Evolutionary conservation across 2,329 filamentous ascomycete species (phyloP).

Genomic region (Colletotrichum sojae): DNA sequence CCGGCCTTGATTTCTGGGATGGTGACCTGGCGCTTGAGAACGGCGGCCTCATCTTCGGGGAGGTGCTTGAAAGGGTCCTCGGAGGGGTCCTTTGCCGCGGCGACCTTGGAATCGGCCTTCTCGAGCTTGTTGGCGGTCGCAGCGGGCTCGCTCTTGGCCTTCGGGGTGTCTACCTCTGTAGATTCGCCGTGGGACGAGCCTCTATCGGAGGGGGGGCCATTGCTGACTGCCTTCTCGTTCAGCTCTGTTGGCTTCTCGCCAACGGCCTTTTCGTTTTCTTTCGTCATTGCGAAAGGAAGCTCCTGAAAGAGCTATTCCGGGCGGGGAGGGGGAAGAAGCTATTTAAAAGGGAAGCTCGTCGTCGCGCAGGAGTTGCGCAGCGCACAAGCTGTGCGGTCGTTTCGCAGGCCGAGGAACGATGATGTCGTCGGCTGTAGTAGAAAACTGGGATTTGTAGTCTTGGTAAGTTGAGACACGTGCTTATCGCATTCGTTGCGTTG

Average conservation of each 20-base stretch:
- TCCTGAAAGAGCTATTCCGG: slow-evolving; percentile 20
- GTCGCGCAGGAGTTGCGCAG: slow-evolving; percentile 31
- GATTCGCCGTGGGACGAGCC: slow-evolving; percentile 55
- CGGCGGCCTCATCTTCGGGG: slow-evolving; percentile 73
- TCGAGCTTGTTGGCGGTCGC: slow-evolving; percentile 47
- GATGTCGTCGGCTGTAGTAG: slow-evolving; percentile 9
- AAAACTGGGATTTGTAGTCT: background rate
- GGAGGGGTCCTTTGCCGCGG: slow-evolving; percentile 55
- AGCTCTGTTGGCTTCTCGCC: slow-evolving; percentile 25
- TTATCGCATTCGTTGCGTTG: slow-evolving; percentile 4
- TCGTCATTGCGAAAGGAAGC: slow-evolving; percentile 19
- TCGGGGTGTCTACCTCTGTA: slow-evolving; percentile 41
- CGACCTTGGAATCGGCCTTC: slow-evolving; percentile 62
- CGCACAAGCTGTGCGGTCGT: slow-evolving; percentile 27
- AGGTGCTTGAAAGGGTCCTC: slow-evolving; percentile 74
- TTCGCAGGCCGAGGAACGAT: slow-evolving; percentile 5
- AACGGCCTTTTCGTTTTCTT: slow-evolving; percentile 31
- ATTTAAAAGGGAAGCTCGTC: background rate
- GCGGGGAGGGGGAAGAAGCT: background rate
- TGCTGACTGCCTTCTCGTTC: slow-evolving; percentile 45
- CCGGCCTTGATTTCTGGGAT: slow-evolving; percentile 75
- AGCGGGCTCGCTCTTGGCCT: slow-evolving; percentile 40
- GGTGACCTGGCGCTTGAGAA: slow-evolving; percentile 78
- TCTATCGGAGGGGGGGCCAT: slow-evolving; percentile 46
- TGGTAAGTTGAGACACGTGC: slow-evolving; percentile 4